phyloP scores from a whole-genome alignment of 2,329 filamentous ascomycete genomes.

The Talaromyces funiculosus region DNA sequence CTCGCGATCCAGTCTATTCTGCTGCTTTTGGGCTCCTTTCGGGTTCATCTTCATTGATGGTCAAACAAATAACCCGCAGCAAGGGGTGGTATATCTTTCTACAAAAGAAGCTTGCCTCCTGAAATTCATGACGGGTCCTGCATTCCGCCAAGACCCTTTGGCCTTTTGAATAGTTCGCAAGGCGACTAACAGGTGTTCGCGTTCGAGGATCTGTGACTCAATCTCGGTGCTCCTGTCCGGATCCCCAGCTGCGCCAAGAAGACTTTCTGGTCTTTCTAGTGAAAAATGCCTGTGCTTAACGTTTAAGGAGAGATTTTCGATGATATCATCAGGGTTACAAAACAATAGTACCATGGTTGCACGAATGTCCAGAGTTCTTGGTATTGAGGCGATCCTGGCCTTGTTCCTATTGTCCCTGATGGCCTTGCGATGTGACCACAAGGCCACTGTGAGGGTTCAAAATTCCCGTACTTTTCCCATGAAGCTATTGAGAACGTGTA shows the following conservation, averaged over 20 bases:
- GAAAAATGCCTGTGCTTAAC: neutral
- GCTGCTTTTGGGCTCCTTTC: neutral
- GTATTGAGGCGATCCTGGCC: constrained; percentile 7
- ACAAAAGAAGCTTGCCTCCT: neutral
- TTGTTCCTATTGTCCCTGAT: neutral
- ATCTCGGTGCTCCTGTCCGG: neutral
- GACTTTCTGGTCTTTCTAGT: neutral
- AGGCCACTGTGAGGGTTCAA: neutral
- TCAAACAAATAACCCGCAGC: constrained; percentile 9
- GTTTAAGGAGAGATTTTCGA: neutral
- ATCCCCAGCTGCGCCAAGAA: constrained; percentile 1
- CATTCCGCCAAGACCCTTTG: constrained; percentile 13
- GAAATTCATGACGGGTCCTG: constrained; percentile 7
- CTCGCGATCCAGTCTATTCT: neutral
- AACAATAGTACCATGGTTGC: constrained; percentile 2
- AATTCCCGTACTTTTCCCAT: neutral
- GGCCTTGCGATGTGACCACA: neutral
- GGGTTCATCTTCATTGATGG: neutral
- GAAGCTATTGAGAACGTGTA: constrained; percentile 1
- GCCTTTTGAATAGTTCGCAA: neutral
- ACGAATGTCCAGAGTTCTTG: constrained; percentile 4
- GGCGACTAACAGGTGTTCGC: constrained; percentile 6
- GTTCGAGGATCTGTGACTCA: neutral
- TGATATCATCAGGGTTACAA: constrained; percentile 3
- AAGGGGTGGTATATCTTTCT: constrained; percentile 8